Base-by-base conservation (phyloP, 305 asterid genomes). In the Fraxinus velutina region DNA sequence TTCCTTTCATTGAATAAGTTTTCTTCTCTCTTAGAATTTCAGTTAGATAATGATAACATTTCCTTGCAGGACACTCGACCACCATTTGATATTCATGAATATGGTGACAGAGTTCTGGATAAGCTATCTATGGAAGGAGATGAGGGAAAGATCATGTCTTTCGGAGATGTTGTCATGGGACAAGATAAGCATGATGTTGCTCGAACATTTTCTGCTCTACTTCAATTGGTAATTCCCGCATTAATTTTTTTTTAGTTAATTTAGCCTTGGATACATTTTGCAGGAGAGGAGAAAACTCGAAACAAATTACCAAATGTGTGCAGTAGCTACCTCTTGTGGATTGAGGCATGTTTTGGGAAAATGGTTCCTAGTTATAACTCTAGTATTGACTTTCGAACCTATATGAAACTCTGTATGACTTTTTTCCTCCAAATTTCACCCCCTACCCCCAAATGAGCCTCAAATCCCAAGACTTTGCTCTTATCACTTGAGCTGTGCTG, bases 201-300 rank as follows among this genome's bases (percentile, higher is more conserved):
- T 74, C 92, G 99, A 76, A 89, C 97, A 47, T 96, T 96, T 88
- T 94, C 99, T 44, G 97, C 99, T 30, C 97, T 96, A 87, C 92
- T 96, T 76, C 99, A 96, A 88, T 71, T 96, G 94, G 99, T 96
- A 93, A 84, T 64, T 68, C 50, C 78, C 62, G 78, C 75, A 0
- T 22, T 71, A 33, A 32, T 4, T 7, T 37, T 15, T 7, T 15
- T 7, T 1, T 42, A 12, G 5, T 75, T 62, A 22, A 9, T 47
- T 27, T 4, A 1, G 64, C 10, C 3, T 15, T 78, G 6, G 44
- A 55, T 64, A 52, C 80, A 77, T 52, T 78, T n/a, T 78, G 71
- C 13, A 19, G 50, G 60, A 32, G 78, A 76, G 37, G 33, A 57
- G 5, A 50, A 50, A 44, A 3, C 5, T 12, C 55, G 9, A 12